Percentiles rank a stretch among this genome's conserved stretches.
Conservation (phyloP, 208 protist genomes). For the Leptomonas pyrrhocoris region DNA sequence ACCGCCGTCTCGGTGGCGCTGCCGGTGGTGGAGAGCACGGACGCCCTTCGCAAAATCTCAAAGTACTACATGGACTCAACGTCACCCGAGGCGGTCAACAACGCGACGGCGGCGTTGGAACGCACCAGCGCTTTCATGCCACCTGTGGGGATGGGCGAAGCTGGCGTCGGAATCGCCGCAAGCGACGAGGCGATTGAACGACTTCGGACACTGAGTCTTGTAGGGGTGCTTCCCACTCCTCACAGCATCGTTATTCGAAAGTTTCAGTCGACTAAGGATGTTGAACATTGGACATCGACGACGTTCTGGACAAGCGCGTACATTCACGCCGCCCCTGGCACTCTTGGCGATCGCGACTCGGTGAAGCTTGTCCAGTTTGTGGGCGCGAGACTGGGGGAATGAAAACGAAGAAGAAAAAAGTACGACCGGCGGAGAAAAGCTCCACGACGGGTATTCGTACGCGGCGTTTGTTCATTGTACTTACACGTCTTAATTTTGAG, state of each 20-base stretch:
- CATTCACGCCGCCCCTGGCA: slow-evolving; percentile 40
- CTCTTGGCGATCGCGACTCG: slow-evolving; percentile 64
- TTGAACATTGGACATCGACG: slow-evolving; percentile 75
- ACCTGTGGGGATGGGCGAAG: slow-evolving; percentile 8
- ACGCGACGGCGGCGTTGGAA: slow-evolving; percentile 13
- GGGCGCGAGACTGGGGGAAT: background rate
- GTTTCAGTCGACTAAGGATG: slow-evolving; percentile 61
- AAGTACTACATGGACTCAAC: slow-evolving; percentile 31
- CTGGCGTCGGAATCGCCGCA: slow-evolving; percentile 28
- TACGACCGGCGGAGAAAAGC: background rate
- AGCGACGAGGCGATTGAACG: slow-evolving; percentile 43
- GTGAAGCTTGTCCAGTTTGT: slow-evolving; percentile 71
- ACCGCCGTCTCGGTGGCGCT: slow-evolving; percentile 53
- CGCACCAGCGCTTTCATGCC: slow-evolving; percentile 9
- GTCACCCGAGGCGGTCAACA: slow-evolving; percentile 11
- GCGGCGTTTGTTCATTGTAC: background rate
- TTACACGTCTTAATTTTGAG: background rate
- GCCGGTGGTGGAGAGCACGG: slow-evolving; percentile 44
- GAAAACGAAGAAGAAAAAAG: background rate
- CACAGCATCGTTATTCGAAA: slow-evolving; percentile 75
- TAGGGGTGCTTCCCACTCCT: slow-evolving; percentile 81
- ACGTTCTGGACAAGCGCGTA: slow-evolving; percentile 86
- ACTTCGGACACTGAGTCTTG: slow-evolving; percentile 65
- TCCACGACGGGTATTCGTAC: too few species aligned
- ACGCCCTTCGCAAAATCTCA: slow-evolving; percentile 22